A percentile compares a stretch with the other conserved stretches of the same genome.
Conservation (phyloP, 2,329 filamentous ascomycete genomes). For the Phaeosphaeriaceae sp. region DNA sequence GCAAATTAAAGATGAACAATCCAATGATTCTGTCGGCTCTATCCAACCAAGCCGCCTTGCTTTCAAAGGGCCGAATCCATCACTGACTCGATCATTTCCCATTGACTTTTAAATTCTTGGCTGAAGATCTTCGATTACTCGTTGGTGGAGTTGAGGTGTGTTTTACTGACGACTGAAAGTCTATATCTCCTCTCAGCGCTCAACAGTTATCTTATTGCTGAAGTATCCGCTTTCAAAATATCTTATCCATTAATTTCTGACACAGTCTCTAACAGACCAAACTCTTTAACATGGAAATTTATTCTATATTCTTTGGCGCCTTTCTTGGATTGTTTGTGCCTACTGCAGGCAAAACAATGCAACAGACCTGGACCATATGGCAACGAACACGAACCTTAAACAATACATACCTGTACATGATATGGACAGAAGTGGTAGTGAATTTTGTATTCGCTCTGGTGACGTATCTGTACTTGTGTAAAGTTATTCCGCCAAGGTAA, state of each 20-base stretch:
- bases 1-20: too few relatives aligned
- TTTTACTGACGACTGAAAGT: too few relatives aligned
- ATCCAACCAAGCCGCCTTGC: too few relatives aligned
- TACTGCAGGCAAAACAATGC: constrained; percentile 6
- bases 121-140: too few relatives aligned
- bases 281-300: constrained; percentile 3
- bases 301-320: constrained; percentile 8
- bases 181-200: too few relatives aligned
- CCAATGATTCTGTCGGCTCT: too few relatives aligned
- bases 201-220: too few relatives aligned
- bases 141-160: too few relatives aligned
- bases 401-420: constrained; percentile 49
- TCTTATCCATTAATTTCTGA: neutral
- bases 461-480: constrained; percentile 51
- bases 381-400: constrained; percentile 41
- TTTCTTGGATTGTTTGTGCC: constrained; percentile 9
- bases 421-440: constrained; percentile 55
- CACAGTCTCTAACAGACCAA: neutral
- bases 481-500: constrained; percentile 43
- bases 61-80: too few relatives aligned
- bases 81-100: too few relatives aligned
- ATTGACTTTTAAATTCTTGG: too few relatives aligned
- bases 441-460: constrained; percentile 50
- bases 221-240: too few relatives aligned
- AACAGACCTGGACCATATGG: constrained; percentile 9